A percentile compares a stretch with the other conserved stretches of the same genome.
Evolutionary conservation across 495 filamentous ascomycete genomes (phyloP).

Genomic region (Geoglossum glabrum): DNA sequence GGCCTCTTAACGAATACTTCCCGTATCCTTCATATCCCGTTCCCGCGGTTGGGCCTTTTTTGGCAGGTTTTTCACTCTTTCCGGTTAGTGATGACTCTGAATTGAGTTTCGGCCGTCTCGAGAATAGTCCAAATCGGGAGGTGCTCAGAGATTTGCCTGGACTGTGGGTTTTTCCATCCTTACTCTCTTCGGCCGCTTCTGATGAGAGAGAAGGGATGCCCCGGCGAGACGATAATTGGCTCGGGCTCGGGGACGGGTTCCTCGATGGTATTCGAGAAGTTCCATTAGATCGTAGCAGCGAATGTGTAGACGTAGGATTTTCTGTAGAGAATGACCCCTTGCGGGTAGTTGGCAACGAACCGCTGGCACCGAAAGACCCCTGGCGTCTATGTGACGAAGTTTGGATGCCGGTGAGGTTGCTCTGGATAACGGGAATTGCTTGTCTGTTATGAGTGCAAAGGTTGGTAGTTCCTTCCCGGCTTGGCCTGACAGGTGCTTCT

Average conservation of each 20-base stretch:
- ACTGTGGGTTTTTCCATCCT: conserved; percentile 19
- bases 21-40: conserved; percentile 96
- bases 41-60: conserved; percentile 76
- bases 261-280: conserved; percentile 22
- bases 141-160: background rate
- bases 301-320: conserved; percentile 15
- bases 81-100: conserved; percentile 28
- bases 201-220: background rate
- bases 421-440: conserved; percentile 48
- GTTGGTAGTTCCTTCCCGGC: conserved; percentile 57
- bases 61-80: conserved; percentile 31
- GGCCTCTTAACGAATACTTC: conserved; percentile 40
- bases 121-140: conserved; percentile 55
- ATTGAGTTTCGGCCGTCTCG: conserved; percentile 48
- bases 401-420: conserved; percentile 36
- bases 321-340: background rate
- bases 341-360: background rate
- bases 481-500: conserved; percentile 33
- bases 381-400: background rate
- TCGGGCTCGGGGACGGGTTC: conserved; percentile 22
- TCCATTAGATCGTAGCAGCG: conserved; percentile 20
- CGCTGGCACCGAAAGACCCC: conserved; percentile 1
- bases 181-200: conserved; percentile 16
- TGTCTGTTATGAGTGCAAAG: conserved; percentile 32
- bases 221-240: conserved; percentile 11